These are phyloP conservation scores for Dactylellina haptotyla DNA, from an alignment of 2,329 filamentous ascomycete genomes.

Conservation along the genomic window DNA sequence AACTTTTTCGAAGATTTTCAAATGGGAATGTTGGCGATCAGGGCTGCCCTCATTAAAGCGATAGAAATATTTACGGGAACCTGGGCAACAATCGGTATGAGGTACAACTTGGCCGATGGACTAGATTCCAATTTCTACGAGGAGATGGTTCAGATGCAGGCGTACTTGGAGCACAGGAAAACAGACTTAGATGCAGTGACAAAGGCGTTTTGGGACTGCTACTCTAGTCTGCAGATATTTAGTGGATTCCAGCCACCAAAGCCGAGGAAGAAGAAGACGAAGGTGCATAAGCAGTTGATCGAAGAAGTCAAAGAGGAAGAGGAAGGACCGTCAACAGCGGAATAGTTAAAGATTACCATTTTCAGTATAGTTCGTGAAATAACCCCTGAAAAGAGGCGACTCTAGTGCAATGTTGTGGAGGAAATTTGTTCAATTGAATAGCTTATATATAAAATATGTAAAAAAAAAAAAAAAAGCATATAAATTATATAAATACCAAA, in stretches of 20 bases:
- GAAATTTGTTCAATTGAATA: too few species aligned
- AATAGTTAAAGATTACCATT: neutral
- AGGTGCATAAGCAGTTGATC: neutral
- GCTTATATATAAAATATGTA: too few species aligned
- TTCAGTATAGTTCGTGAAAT: too few species aligned
- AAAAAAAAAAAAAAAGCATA: neutral
- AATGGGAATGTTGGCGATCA: neutral
- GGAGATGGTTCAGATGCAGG: slow-evolving; percentile 16
- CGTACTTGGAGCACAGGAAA: slow-evolving; percentile 12
- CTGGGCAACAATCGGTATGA: slow-evolving; percentile 2
- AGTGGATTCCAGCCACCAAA: neutral
- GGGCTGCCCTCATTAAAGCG: neutral
- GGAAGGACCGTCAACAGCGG: neutral
- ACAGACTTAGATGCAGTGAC: slow-evolving; percentile 5
- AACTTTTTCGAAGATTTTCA: slow-evolving; percentile 19
- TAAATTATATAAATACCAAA: neutral
- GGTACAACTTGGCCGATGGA: slow-evolving; percentile 4
- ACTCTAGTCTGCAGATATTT: neutral
- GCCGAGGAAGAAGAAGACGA: slow-evolving; percentile 5
- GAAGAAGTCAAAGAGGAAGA: slow-evolving; percentile 1
- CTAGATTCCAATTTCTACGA: slow-evolving; percentile 14
- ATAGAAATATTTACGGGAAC: slow-evolving; percentile 1
- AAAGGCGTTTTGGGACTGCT: neutral
- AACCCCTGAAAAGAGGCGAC: too few species aligned
- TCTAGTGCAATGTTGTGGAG: too few species aligned